These are phyloP conservation scores for Blattamonas nauphoetae DNA, from an alignment of 78 protist genomes.

Conservation along the genomic window DNA sequence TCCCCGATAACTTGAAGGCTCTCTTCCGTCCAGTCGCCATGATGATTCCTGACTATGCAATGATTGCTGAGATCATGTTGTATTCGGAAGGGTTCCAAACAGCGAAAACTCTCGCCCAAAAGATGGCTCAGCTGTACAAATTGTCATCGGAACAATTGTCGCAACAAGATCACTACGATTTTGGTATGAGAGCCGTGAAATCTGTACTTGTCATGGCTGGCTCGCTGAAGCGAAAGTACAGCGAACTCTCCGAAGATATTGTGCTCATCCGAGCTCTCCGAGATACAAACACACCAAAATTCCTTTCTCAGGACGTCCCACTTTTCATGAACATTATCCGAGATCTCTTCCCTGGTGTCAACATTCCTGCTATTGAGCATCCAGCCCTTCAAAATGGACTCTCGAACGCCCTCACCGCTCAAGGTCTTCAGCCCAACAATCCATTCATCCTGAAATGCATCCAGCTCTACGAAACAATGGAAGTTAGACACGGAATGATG, in stretches of 20 bases:
- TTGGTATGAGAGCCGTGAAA: conserved; percentile 80
- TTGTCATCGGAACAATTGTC: conserved; percentile 71
- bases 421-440: conserved; percentile 20
- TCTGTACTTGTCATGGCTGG: conserved; percentile 75
- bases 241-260: conserved; percentile 11
- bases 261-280: conserved; percentile 34
- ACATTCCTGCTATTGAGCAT: conserved; percentile 13
- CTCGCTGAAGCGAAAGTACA: not conserved
- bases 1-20: conserved; percentile 76
- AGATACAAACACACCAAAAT: conserved; percentile 40
- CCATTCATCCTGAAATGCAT: conserved; percentile 38
- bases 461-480: conserved; percentile 49
- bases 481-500: conserved; percentile 78
- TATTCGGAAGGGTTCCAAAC: conserved; percentile 63
- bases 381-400: not conserved
- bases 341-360: conserved; percentile 53
- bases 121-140: conserved; percentile 49
- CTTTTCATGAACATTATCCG: conserved; percentile 50
- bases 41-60: conserved; percentile 63
- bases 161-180: conserved; percentile 75
- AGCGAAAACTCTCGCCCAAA: conserved; percentile 50
- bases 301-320: conserved; percentile 40
- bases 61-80: conserved; percentile 63
- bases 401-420: not conserved
- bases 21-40: conserved; percentile 71